These are phyloP conservation scores for Sugiyamaella lignohabitans DNA, from an alignment of 805 yeast species.

Conservation along the genomic window DNA sequence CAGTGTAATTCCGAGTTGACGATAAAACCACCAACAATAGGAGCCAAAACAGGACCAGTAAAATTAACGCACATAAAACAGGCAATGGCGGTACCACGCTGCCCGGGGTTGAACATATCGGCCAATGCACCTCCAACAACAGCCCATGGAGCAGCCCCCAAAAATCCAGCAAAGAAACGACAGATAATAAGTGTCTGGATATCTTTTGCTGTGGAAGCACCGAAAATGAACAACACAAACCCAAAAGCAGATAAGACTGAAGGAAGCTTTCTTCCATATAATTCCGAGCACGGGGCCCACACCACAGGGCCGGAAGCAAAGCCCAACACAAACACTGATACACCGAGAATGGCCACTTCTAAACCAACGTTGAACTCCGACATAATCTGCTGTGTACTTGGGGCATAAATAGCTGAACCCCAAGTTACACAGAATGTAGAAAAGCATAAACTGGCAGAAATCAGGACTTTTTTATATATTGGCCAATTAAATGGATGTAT, in stretches of 20 bases:
- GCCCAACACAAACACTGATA: constrained; percentile 82
- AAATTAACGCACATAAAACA: constrained; percentile 68
- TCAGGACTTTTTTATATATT: constrained; percentile 37
- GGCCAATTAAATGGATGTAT: constrained; percentile 77
- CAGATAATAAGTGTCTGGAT: constrained; percentile 69
- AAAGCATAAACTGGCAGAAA: constrained; percentile 43
- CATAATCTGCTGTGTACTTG: constrained; percentile 46
- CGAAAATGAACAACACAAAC: constrained; percentile 57
- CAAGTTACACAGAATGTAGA: constrained; percentile 51
- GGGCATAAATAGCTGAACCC: constrained; percentile 80
- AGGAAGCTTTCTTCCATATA: constrained; percentile 63
- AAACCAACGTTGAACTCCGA: constrained; percentile 51
- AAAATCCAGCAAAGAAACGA: constrained; percentile 72
- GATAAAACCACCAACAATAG: constrained; percentile 69
- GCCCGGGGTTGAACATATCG: constrained; percentile 60
- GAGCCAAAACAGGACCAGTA: constrained; percentile 76
- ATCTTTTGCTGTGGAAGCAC: constrained; percentile 71
- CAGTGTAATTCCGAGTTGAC: constrained; percentile 59
- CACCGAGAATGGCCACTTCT: constrained; percentile 67
- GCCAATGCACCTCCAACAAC: constrained; percentile 84
- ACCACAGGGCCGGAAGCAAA: constrained; percentile 88
- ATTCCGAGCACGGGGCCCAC: constrained; percentile 86
- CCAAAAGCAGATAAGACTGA: constrained; percentile 52
- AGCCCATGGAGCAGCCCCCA: constrained; percentile 81
- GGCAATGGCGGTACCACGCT: constrained; percentile 72